Conservation (phyloP, 1,284 basidiomycete genomes). For the Uromyces viciae-fabae region DNA sequence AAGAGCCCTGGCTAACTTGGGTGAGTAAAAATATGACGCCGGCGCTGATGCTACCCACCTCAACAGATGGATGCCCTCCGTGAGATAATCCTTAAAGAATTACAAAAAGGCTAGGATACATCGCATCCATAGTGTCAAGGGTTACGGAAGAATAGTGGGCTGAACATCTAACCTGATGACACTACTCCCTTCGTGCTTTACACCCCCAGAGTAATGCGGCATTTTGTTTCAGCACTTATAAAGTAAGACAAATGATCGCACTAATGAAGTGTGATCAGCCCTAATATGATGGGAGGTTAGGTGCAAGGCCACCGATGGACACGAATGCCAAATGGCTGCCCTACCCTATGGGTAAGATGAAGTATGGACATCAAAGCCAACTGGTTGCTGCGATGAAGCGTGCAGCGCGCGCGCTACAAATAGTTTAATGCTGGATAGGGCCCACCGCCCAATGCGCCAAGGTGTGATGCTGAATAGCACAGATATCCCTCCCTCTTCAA, state of each 20-base stretch:
- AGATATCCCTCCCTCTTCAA: conserved; percentile 11
- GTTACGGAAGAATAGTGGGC: not conserved
- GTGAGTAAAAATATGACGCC: not conserved
- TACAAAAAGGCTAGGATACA: not conserved
- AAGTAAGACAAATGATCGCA: no score
- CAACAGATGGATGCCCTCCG: conserved; percentile 8
- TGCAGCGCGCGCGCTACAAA: no score
- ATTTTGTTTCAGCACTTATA: no score
- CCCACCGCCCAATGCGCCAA: no score
- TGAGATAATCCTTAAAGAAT: not conserved
- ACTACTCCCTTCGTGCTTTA: not conserved
- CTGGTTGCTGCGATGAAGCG: no score
- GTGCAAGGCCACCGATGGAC: not conserved
- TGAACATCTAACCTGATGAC: not conserved
- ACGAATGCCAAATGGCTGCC: not conserved
- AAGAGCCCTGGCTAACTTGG: conserved; percentile 8
- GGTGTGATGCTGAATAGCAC: no score
- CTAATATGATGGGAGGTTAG: not conserved
- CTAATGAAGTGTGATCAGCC: no score
- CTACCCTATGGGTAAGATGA: no score
- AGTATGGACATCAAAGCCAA: not conserved
- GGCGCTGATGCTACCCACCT: conserved; percentile 23
- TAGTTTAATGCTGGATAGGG: no score
- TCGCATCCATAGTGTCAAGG: conserved; percentile 15
- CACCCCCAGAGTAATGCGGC: no score